Percentiles rank a stretch among this genome's conserved stretches.
Conservation (phyloP, 306 rosid species). For the Urtica urens region DNA sequence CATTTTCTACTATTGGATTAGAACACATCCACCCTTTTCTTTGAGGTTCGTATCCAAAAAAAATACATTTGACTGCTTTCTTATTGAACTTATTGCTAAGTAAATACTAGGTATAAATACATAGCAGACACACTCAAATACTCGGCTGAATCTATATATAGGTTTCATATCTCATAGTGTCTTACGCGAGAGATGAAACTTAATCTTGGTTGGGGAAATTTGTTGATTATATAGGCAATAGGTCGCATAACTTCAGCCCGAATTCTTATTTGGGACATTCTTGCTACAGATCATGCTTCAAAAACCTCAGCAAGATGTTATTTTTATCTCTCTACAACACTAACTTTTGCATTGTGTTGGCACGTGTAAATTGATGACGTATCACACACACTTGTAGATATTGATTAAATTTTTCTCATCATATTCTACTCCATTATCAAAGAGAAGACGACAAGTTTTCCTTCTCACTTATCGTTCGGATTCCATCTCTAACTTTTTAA, state of each 20-base stretch:
- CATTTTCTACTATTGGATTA: background rate
- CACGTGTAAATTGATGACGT: no score
- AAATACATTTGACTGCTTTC: background rate
- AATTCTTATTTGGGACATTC: background rate
- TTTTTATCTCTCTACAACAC: background rate
- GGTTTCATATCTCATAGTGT: slow-evolving; percentile 13
- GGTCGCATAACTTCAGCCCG: background rate
- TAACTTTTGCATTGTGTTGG: background rate
- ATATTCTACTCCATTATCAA: background rate
- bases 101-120: background rate
- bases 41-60: background rate
- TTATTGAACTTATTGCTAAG: background rate
- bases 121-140: background rate
- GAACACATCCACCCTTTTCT: background rate
- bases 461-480: background rate
- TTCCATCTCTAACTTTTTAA: background rate
- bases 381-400: background rate
- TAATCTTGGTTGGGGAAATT: background rate
- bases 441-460: background rate
- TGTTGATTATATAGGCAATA: background rate
- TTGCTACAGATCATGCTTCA: background rate
- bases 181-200: background rate
- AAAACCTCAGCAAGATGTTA: background rate
- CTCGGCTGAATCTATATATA: no score
- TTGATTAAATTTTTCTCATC: background rate